These are phyloP conservation scores for Fraxinus excelsior DNA, from an alignment of 257 asterid genomes.

Conservation along the genomic window DNA sequence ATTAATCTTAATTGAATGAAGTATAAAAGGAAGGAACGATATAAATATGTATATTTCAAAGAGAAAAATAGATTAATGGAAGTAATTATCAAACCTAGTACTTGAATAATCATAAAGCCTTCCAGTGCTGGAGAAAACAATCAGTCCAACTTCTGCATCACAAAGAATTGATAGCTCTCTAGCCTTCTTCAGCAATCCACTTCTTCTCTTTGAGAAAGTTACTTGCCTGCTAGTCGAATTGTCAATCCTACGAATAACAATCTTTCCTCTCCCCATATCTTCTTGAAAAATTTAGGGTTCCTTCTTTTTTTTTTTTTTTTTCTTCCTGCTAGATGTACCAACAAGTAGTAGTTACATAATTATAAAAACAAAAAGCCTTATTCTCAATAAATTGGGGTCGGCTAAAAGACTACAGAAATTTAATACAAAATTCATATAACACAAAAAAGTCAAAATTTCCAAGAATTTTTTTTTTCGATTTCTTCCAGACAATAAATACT, in stretches of 20 bases:
- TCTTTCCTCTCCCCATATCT: conserved; percentile 71
- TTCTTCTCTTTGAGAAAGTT: conserved; percentile 70
- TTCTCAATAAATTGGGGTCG: not conserved
- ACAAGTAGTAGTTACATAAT: not conserved
- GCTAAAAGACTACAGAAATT: not conserved
- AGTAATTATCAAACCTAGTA: conserved; percentile 43
- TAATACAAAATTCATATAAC: not conserved
- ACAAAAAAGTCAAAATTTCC: not conserved
- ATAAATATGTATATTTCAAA: not conserved
- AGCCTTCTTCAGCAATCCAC: conserved; percentile 70
- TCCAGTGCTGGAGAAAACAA: conserved; percentile 61
- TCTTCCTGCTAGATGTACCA: not conserved
- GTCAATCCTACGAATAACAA: conserved; percentile 61
- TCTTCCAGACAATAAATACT: not conserved
- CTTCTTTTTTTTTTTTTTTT: conserved; percentile 17
- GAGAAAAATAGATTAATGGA: too few species aligned
- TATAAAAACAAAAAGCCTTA: not conserved
- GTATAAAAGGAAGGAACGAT: too few species aligned
- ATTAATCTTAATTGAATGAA: too few species aligned
- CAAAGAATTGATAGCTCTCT: conserved; percentile 64
- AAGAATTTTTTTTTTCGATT: not conserved
- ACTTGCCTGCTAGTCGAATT: conserved; percentile 68
- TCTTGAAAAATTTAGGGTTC: conserved; percentile 28
- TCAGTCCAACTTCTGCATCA: conserved; percentile 73
- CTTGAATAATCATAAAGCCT: conserved; percentile 67